These are phyloP conservation scores for Fusarium humuli DNA, from an alignment of 2,329 filamentous ascomycete species.

Conservation along the genomic window DNA sequence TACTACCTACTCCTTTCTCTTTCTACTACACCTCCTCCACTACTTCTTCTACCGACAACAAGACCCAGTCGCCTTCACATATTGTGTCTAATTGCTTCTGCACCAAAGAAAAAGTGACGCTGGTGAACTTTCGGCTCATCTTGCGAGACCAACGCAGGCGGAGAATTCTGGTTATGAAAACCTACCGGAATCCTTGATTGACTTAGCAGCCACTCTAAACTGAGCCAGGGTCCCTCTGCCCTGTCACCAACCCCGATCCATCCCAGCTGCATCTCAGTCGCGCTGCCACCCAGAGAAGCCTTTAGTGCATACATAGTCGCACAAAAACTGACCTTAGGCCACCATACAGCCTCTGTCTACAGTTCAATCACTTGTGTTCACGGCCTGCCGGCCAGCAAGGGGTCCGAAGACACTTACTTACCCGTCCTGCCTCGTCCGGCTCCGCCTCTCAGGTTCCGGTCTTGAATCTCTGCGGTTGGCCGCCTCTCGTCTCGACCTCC, in stretches of 20 bases:
- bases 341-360: constrained; percentile 52
- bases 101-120: constrained; percentile 37
- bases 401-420: constrained; percentile 45
- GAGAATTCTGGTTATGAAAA: constrained; percentile 54
- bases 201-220: constrained; percentile 53
- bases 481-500: constrained; percentile 58
- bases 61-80: constrained; percentile 37
- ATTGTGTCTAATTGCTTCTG: constrained; percentile 47
- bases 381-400: constrained; percentile 46
- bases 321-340: constrained; percentile 62
- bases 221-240: constrained; percentile 52
- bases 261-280: constrained; percentile 58
- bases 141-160: constrained; percentile 47
- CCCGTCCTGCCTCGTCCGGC: constrained; percentile 41
- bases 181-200: constrained; percentile 52
- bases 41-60: constrained; percentile 33
- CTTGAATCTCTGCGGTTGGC: constrained; percentile 59
- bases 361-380: constrained; percentile 48
- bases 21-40: constrained; percentile 15
- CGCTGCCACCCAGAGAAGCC: constrained; percentile 51
- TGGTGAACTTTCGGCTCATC: constrained; percentile 39
- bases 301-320: constrained; percentile 57
- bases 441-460: constrained; percentile 49
- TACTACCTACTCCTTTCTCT: constrained; percentile 31
- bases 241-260: constrained; percentile 56